Conservation (phyloP, 1,284 basidiomycete genomes). For the Malassezia slooffiae region DNA sequence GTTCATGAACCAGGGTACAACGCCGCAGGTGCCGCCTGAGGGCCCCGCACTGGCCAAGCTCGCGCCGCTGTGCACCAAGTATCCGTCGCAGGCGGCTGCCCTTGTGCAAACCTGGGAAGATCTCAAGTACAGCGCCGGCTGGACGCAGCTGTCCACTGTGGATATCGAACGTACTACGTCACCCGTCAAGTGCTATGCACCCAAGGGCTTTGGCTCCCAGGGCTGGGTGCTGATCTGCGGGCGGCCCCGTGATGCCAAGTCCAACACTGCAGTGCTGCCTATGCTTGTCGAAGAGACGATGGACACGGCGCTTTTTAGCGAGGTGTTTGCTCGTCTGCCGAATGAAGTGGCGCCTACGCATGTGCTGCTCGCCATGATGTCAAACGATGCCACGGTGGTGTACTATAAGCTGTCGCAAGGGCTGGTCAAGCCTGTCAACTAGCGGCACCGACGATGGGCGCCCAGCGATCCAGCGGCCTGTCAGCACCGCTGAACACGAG, state of each 20-base stretch:
- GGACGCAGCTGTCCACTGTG: constrained; percentile 24
- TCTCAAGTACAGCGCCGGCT: constrained; percentile 34
- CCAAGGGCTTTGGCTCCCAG: neutral
- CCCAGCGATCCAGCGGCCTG: no score
- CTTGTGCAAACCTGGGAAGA: constrained; percentile 45
- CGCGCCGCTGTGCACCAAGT: constrained; percentile 18
- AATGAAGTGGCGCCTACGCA: constrained; percentile 17
- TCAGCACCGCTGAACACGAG: no score
- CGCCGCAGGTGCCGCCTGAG: no score
- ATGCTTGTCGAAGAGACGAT: constrained; percentile 12
- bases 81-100: constrained; percentile 36
- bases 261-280: constrained; percentile 3
- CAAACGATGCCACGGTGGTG: constrained; percentile 36
- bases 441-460: no score
- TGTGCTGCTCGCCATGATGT: constrained; percentile 35
- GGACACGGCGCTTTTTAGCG: constrained; percentile 3
- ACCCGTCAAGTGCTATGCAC: no score
- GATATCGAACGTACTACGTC: constrained; percentile 4
- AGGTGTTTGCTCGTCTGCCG: constrained; percentile 18
- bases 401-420: constrained; percentile 39
- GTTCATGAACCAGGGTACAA: no score
- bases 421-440: constrained; percentile 43
- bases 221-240: constrained; percentile 12
- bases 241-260: neutral
- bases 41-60: no score